Evolutionary conservation across 2,329 filamentous ascomycete genomes (phyloP).

Genomic region (Trichoderma cornu-damae): DNA sequence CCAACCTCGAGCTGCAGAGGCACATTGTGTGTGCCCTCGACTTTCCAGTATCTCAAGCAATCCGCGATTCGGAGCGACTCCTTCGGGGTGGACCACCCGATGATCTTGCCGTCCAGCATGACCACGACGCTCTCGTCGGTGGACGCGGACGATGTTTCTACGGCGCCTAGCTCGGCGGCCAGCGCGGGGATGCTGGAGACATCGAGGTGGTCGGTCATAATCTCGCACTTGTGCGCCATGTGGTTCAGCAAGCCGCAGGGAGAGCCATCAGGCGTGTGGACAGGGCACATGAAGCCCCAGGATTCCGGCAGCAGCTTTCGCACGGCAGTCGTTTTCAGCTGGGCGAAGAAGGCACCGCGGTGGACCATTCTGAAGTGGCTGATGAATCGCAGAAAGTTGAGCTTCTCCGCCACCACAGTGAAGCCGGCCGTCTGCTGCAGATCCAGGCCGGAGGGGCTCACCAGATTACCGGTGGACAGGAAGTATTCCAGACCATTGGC

Average conservation of each 20-base stretch:
- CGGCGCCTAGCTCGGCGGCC: conserved; percentile 73
- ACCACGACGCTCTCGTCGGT: conserved; percentile 81
- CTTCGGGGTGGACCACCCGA: conserved; percentile 85
- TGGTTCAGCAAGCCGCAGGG: conserved; percentile 95
- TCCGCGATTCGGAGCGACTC: conserved; percentile 79
- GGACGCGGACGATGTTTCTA: conserved; percentile 68
- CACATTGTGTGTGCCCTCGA: conserved; percentile 74
- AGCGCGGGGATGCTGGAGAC: conserved; percentile 68
- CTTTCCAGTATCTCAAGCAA: conserved; percentile 91
- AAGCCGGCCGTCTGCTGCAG: conserved; percentile 92
- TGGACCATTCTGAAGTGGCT: conserved; percentile 99
- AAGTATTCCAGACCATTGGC: conserved; percentile 90
- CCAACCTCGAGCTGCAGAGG: conserved; percentile 86
- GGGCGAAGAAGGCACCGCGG: conserved; percentile 96
- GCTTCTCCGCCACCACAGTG: conserved; percentile 95
- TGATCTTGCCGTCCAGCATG: conserved; percentile 81
- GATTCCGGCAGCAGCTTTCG: conserved; percentile 92
- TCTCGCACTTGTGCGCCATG: conserved; percentile 87
- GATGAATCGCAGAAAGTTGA: conserved; percentile 98
- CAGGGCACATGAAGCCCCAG: conserved; percentile 96
- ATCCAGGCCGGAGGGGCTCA: conserved; percentile 87
- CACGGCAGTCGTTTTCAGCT: conserved; percentile 94
- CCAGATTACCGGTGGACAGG: conserved; percentile 88
- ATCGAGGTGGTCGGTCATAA: conserved; percentile 71
- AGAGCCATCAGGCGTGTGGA: conserved; percentile 93